Evolutionary conservation across 2,329 filamentous ascomycete genomes (phyloP).

Genomic region (Penicillium digitatum): DNA sequence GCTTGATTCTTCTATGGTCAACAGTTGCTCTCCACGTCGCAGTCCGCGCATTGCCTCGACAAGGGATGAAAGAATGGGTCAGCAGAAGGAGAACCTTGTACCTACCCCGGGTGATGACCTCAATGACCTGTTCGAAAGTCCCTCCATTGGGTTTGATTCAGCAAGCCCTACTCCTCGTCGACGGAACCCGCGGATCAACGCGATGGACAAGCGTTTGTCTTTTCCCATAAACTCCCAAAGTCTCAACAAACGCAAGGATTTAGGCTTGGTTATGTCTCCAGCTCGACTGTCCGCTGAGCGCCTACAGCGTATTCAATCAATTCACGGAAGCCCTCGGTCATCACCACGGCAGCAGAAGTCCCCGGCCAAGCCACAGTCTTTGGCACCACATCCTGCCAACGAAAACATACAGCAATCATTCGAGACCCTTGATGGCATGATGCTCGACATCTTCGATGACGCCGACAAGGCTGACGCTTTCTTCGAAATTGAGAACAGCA

Average conservation of each 20-base stretch:
- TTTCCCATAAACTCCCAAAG: constrained; percentile 38
- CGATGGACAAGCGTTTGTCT: constrained; percentile 35
- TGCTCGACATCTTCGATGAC: constrained; percentile 40
- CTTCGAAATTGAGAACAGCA: constrained; percentile 26
- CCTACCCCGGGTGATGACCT: constrained; percentile 51
- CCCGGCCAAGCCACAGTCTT: constrained; percentile 20
- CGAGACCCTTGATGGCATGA: constrained; percentile 34
- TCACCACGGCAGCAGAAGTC: constrained; percentile 25
- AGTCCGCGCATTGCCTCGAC: constrained; percentile 38
- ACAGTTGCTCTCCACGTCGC: constrained; percentile 48
- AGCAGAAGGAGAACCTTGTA: constrained; percentile 55
- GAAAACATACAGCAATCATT: constrained; percentile 28
- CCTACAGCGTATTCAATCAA: constrained; percentile 34
- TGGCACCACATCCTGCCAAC: constrained; percentile 18
- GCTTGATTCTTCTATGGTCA: constrained; percentile 35
- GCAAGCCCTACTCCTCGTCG: constrained; percentile 51
- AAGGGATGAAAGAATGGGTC: constrained; percentile 38
- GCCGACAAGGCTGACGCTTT: constrained; percentile 26
- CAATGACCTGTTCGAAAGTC: constrained; percentile 64
- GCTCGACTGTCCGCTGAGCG: constrained; percentile 34
- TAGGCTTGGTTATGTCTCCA: constrained; percentile 21
- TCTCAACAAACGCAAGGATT: constrained; percentile 24
- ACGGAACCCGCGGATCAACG: constrained; percentile 50
- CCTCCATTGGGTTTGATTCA: constrained; percentile 50
- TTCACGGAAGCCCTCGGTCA: constrained; percentile 17